Percentiles rank a stretch among this genome's conserved stretches.
Conservation (phyloP, 352 stramenopile species). For the Salisapilia sapeloensis region DNA sequence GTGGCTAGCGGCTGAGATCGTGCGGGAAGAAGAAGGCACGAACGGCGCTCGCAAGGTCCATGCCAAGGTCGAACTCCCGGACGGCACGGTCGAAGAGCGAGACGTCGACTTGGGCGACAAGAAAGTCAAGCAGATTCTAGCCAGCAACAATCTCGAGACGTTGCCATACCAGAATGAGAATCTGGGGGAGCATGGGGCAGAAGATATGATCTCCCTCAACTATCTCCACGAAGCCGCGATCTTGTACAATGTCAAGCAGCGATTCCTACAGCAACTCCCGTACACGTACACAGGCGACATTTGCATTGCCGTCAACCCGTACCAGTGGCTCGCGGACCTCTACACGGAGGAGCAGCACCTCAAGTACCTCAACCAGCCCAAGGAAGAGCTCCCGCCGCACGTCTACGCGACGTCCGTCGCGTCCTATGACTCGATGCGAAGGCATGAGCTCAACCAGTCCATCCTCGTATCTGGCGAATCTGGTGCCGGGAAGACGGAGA, state of each 20-base stretch:
- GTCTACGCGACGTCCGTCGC: conserved; percentile 58
- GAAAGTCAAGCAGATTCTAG: conserved; percentile 38
- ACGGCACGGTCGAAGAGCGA: conserved; percentile 21
- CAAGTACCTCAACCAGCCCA: conserved; percentile 41
- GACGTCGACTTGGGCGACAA: conserved; percentile 62
- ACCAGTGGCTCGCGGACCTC: conserved; percentile 80
- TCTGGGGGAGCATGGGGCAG: conserved; percentile 30
- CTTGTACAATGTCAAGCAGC: conserved; percentile 81
- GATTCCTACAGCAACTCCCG: conserved; percentile 73
- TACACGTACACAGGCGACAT: conserved; percentile 96
- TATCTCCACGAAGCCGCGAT: conserved; percentile 85
- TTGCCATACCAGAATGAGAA: conserved; percentile 69
- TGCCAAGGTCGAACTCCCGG: conserved; percentile 7
- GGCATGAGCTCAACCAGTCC: conserved; percentile 49
- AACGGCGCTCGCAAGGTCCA: conserved; percentile 14
- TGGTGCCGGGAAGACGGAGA: conserved; percentile 79
- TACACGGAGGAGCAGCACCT: conserved; percentile 61
- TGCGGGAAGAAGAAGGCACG: conserved; percentile 31
- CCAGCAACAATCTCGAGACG: conserved; percentile 44
- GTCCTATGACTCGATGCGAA: conserved; percentile 51
- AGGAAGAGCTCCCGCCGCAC: conserved; percentile 42
- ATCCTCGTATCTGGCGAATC: conserved; percentile 80
- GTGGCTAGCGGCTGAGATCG: conserved; percentile 59
- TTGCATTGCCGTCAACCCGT: conserved; percentile 94
- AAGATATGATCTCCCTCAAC: conserved; percentile 81